Evolutionary conservation across 495 filamentous ascomycete species (phyloP).

Genomic region (Aspergillus taichungensis): DNA sequence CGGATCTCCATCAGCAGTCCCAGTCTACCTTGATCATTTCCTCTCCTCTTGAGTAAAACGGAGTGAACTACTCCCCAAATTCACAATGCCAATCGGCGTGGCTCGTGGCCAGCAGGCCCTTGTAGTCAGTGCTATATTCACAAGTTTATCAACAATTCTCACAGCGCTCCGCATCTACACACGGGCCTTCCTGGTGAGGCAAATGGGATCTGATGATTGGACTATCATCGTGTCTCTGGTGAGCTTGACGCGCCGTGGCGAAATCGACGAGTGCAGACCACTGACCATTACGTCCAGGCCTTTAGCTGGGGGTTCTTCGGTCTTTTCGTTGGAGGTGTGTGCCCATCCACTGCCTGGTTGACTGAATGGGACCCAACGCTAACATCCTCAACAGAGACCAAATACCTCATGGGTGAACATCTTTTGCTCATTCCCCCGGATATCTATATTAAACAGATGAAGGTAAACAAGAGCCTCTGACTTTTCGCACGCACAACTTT

Average conservation of each 20-base stretch:
- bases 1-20: too few relatives aligned
- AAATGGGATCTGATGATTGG: conserved; percentile 49
- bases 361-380: background rate
- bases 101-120: conserved; percentile 24
- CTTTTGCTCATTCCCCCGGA: conserved; percentile 12
- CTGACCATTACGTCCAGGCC: conserved; percentile 5
- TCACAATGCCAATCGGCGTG: conserved; percentile 21
- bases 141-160: conserved; percentile 21
- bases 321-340: conserved; percentile 25
- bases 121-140: conserved; percentile 23
- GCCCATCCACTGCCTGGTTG: background rate
- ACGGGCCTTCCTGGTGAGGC: conserved; percentile 47
- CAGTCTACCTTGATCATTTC: background rate
- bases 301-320: conserved; percentile 32
- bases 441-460: conserved; percentile 23
- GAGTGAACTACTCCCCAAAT: background rate
- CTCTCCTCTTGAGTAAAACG: background rate
- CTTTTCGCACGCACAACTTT: background rate
- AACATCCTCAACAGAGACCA: conserved; percentile 17
- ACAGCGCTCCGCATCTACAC: conserved; percentile 34
- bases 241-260: background rate
- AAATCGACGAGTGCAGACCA: background rate
- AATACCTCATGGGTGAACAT: conserved; percentile 32
- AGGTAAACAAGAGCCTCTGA: conserved; percentile 9
- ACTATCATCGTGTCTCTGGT: conserved; percentile 22